phyloP scores from a whole-genome alignment of 2,329 filamentous ascomycete genomes.

The Colletotrichum sp. region DNA sequence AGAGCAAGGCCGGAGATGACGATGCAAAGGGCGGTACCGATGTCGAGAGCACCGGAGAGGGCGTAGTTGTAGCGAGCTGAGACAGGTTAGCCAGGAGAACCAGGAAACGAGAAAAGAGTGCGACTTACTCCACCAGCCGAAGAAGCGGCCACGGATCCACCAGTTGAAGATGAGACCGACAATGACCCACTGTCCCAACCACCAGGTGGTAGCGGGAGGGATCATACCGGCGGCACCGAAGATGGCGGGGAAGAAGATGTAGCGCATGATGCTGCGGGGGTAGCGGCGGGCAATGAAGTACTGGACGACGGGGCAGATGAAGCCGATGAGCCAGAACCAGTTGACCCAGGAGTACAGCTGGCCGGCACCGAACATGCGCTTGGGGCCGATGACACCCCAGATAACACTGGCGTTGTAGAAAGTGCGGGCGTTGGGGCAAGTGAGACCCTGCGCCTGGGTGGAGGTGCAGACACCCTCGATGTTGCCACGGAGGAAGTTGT shows the following conservation, averaged over 20 bases:
- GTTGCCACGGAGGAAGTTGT: slow-evolving; percentile 47
- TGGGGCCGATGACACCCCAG: slow-evolving; percentile 63
- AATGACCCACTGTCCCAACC: slow-evolving; percentile 59
- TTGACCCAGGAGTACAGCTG: slow-evolving; percentile 55
- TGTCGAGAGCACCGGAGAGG: slow-evolving; percentile 62
- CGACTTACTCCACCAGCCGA: slow-evolving; percentile 57
- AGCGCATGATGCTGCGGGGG: slow-evolving; percentile 50
- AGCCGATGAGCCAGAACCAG: slow-evolving; percentile 60
- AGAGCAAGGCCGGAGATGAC: slow-evolving; percentile 55
- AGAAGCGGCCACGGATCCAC: slow-evolving; percentile 51
- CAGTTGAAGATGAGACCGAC: slow-evolving; percentile 62
- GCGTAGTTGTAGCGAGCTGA: slow-evolving; percentile 62
- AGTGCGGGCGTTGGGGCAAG: slow-evolving; percentile 60
- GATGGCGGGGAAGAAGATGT: slow-evolving; percentile 57
- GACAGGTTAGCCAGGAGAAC: not conserved
- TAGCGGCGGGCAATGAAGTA: slow-evolving; percentile 52
- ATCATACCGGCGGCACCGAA: slow-evolving; percentile 55
- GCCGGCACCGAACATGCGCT: slow-evolving; percentile 36
- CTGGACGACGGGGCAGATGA: slow-evolving; percentile 50
- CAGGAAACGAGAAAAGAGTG: fast-evolving
- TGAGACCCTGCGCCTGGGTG: slow-evolving; percentile 54
- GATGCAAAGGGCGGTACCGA: slow-evolving; percentile 63
- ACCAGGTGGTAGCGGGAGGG: slow-evolving; percentile 61
- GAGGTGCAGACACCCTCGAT: slow-evolving; percentile 58
- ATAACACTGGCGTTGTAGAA: slow-evolving; percentile 67